These are phyloP conservation scores for Micractinium sp. DNA, from an alignment of 139 green algal species.

Conservation along the genomic window DNA sequence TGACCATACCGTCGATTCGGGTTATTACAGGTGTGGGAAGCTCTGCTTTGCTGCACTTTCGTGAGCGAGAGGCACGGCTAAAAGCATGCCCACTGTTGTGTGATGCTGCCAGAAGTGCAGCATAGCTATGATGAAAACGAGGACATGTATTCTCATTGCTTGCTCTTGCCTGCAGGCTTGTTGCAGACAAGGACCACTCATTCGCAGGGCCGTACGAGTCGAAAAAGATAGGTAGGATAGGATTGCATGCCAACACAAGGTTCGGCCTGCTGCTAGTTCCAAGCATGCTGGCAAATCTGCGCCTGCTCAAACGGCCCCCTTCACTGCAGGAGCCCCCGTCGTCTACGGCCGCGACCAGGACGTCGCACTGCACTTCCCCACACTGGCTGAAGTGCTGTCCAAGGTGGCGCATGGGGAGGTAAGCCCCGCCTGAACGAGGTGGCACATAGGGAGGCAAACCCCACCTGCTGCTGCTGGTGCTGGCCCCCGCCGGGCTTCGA, in stretches of 20 bases:
- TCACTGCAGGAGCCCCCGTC: neutral
- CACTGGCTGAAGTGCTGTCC: neutral
- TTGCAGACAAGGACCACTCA: conserved; percentile 4
- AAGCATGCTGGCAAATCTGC: too few species aligned
- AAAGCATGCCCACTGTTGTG: neutral
- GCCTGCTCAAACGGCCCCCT: too few species aligned
- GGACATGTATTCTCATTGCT: neutral
- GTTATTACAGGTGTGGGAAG: neutral
- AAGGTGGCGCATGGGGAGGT: conserved; percentile 4
- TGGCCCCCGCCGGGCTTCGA: too few species aligned
- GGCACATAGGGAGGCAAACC: too few species aligned
- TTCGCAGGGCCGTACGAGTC: neutral
- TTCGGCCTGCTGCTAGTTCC: too few species aligned
- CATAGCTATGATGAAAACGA: too few species aligned
- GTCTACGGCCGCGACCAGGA: neutral
- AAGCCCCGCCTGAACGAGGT: too few species aligned
- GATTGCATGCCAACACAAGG: too few species aligned
- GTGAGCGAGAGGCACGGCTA: too few species aligned
- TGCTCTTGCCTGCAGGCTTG: neutral
- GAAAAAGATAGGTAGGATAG: neutral
- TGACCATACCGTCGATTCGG: neutral
- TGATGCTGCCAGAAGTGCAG: too few species aligned
- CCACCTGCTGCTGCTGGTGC: neutral
- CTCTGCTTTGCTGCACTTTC: too few species aligned
- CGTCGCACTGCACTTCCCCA: neutral